Base-by-base conservation (phyloP, 2,329 filamentous ascomycete species). In the Cyclaneusma minus region DNA sequence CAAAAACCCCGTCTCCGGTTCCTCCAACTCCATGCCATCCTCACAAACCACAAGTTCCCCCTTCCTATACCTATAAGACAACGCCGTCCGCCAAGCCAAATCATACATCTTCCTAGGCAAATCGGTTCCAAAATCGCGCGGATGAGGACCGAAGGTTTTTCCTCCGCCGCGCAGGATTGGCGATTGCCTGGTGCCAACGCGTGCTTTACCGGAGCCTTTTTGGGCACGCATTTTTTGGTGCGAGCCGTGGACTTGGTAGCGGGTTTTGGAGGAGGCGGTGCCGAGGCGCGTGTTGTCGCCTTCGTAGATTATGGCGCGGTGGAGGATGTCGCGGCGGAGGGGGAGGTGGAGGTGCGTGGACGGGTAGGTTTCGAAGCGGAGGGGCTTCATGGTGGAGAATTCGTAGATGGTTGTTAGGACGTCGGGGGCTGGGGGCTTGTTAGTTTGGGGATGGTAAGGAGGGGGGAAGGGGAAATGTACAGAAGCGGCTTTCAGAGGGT, bases 41-140 rank as follows among this genome's bases (percentile, higher is more conserved):
- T 87, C 75, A 42, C 89, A 74, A 21, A 98, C 70, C 37, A 94
- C 60, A 43, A 98, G 58, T 58, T 95, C 82, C 25, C 85, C 89
- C 38, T 74, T 71, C 38, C 76, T 65, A 55, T 89, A 95, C 33
- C 89, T 73, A 59, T 93, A 92, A 45, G 79, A 89, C 37, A 98
- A 64, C 7, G 89, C 89, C 22, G 80, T 95, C 47, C 89, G 72
- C 82, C 83, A 95, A 7, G 89, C 89, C 42, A 91, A 64, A 54
- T 95, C 85, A 58, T 98, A 98, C 24, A 93, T 70, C 59, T 95
- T 95, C 47, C 67, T 66, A 42, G 78, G 84, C 29, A 98, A 62
- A 10, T 67, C 66, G 13, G 85, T 91, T 33, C 70, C 69, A 48
- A 98, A 98, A 56, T 95, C 83, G 49, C 89, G 68, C 14, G 85